Percentiles rank a stretch among this genome's conserved stretches.
phyloP scores from a whole-genome alignment of 441 rosid species.

The Lepidium campestre region DNA sequence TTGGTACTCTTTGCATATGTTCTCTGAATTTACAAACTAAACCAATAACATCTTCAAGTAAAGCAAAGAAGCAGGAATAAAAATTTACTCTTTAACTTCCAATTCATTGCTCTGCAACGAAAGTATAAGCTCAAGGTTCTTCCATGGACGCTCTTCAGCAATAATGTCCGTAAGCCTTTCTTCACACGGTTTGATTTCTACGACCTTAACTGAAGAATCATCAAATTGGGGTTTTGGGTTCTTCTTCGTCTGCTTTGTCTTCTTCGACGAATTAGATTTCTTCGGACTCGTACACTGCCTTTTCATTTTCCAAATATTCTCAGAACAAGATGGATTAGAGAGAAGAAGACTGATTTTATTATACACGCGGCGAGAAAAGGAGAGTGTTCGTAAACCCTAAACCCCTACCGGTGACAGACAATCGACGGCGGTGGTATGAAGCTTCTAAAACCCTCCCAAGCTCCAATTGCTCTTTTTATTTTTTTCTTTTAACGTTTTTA shows the following conservation, averaged over 20 bases:
- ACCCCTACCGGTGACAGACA: constrained; percentile 3
- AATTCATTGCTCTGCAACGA: constrained; percentile 46
- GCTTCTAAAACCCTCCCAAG: too few species aligned
- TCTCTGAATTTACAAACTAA: background rate
- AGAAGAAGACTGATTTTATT: background rate
- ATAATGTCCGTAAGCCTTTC: constrained; percentile 6
- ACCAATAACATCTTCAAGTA: background rate
- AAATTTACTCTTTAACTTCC: constrained; percentile 51
- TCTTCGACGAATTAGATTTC: constrained; percentile 26
- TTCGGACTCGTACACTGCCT: constrained; percentile 30
- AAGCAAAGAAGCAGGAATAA: background rate
- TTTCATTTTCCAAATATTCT: constrained; percentile 24
- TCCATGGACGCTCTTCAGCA: constrained; percentile 54
- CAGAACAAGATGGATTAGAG: background rate
- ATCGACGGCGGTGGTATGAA: background rate
- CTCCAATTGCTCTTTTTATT: too few species aligned
- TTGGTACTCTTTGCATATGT: background rate
- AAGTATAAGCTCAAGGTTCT: constrained; percentile 65
- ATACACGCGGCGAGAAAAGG: background rate
- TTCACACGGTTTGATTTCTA: constrained; percentile 3
- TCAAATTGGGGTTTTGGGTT: background rate
- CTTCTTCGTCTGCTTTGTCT: constrained; percentile 17
- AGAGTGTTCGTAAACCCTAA: background rate
- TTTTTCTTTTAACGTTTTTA: too few species aligned
- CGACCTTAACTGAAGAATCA: constrained; percentile 7